Percentiles rank a stretch among this genome's conserved stretches.
Evolutionary conservation across 306 rosid species (phyloP).

Genomic region (Arachis stenosperma): DNA sequence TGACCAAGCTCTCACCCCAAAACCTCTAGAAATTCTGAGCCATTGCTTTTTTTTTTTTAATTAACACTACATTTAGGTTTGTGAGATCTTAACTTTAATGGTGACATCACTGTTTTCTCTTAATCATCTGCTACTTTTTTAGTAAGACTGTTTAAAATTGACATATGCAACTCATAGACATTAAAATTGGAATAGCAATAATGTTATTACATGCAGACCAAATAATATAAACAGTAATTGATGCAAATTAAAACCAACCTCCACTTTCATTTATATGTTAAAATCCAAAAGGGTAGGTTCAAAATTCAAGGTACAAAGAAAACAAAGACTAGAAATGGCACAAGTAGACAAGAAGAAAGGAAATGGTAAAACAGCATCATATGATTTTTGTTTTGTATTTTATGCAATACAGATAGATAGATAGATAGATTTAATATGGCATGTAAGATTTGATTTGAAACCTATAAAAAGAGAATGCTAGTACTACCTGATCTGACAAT

Average conservation of each 20-base stretch:
- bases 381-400: constrained; percentile 23
- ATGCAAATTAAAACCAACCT: not conserved
- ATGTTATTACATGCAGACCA: constrained; percentile 25
- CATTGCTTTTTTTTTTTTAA: constrained; percentile 3
- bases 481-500: constrained; percentile 27
- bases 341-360: constrained; percentile 20
- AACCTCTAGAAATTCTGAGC: constrained; percentile 43
- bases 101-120: constrained; percentile 16
- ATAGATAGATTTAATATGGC: constrained; percentile 27
- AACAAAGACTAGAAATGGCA: constrained; percentile 28
- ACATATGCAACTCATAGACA: not conserved
- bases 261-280: not conserved
- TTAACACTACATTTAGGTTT: constrained; percentile 5
- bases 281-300: not conserved
- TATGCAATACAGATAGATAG: constrained; percentile 25
- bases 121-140: constrained; percentile 15
- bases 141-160: not conserved
- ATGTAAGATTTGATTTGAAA: constrained; percentile 40
- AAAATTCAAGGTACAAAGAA: constrained; percentile 27
- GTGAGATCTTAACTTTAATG: constrained; percentile 14
- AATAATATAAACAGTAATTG: constrained; percentile 9
- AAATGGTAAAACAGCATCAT: constrained; percentile 23
- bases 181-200: constrained; percentile 26
- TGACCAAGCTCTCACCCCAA: constrained; percentile 39
- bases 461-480: constrained; percentile 32